Evolutionary conservation across 2,329 filamentous ascomycete genomes (phyloP), one percentile per base, ranked within the genome.

Genomic region (Allantophomopsis lycopodina): DNA sequence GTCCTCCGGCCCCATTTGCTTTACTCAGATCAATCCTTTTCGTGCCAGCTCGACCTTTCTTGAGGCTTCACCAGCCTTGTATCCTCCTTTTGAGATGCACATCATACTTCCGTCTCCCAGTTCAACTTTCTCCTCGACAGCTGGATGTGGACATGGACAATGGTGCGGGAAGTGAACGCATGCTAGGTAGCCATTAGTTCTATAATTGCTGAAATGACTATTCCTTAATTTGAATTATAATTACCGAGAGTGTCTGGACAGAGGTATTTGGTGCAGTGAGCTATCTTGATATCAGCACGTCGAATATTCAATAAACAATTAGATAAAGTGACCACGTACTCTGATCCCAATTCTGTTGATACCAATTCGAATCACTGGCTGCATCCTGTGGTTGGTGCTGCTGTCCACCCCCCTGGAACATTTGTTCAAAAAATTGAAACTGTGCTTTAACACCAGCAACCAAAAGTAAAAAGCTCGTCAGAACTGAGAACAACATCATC

Each of bases 391-490:
- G 74, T 49, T 79, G 69, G 41, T 75, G 72, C 21, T 32, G 14
- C 39, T 39, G 61, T 48, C 76, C 71, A 43, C 69, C 68, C 48
- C 74, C 74, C 50, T 76, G 72, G 59, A 98, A 96, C 85, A 96
- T 94, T 53, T 96, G 86, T 59, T 95, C 88, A 63, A 96, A 98
- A 73, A 98, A 94, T 56, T 85, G 82, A 60, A 96, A 96, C 62
- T 96, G 89, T 10, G 85, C 85, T 42, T 71, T 65, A 4, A 69
- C 76, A 13, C 64, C 52, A 23, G 74, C 60, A 45, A 73, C 62
- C 43, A 84, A 55, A 20, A 86, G 59, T 37, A 83, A 63, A 13
- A 86, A 56, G 7, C 46, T 40, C 11, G 46, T 42, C 15, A 76
- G 48, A 35, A 70, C 35, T 32, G 51, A 42, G 31, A 58, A 35